A percentile compares a stretch with the other conserved stretches of the same genome.
These are phyloP conservation scores for Podila horticola DNA, from an alignment of 192 early-diverging fungal genomes.

Conservation along the genomic window DNA sequence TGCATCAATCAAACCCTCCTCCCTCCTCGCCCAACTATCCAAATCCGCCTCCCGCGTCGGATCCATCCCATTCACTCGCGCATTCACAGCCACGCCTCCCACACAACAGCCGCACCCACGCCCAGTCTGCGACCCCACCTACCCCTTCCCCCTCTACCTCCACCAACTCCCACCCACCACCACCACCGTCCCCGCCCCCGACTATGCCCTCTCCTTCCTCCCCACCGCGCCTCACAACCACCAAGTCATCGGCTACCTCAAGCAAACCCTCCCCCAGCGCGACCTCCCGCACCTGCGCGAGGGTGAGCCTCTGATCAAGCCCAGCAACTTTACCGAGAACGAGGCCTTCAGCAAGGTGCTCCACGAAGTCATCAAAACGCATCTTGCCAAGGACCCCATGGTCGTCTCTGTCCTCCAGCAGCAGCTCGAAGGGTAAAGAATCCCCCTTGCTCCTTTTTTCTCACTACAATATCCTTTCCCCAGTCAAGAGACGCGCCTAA, in stretches of 20 bases:
- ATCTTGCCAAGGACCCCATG: conserved; percentile 34
- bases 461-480: not conserved
- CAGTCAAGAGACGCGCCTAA: not conserved
- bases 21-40: conserved; percentile 7
- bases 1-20: conserved; percentile 4
- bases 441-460: not conserved
- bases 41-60: not conserved
- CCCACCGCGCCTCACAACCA: conserved; percentile 19
- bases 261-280: not conserved
- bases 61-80: not conserved
- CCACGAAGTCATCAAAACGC: conserved; percentile 19
- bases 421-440: conserved; percentile 43
- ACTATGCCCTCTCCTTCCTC: conserved; percentile 41
- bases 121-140: conserved; percentile 20
- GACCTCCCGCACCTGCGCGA: not conserved
- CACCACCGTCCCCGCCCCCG: not conserved
- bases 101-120: not conserved
- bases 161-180: conserved; percentile 15
- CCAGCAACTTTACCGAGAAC: conserved; percentile 44
- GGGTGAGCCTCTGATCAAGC: conserved; percentile 9
- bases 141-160: conserved; percentile 45
- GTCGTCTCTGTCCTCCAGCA: conserved; percentile 24
- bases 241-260: conserved; percentile 34
- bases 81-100: conserved; percentile 3
- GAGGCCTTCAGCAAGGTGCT: conserved; percentile 28